These are phyloP conservation scores for Rubia tinctorum DNA, from an alignment of 305 asterid species.

Conservation along the genomic window DNA sequence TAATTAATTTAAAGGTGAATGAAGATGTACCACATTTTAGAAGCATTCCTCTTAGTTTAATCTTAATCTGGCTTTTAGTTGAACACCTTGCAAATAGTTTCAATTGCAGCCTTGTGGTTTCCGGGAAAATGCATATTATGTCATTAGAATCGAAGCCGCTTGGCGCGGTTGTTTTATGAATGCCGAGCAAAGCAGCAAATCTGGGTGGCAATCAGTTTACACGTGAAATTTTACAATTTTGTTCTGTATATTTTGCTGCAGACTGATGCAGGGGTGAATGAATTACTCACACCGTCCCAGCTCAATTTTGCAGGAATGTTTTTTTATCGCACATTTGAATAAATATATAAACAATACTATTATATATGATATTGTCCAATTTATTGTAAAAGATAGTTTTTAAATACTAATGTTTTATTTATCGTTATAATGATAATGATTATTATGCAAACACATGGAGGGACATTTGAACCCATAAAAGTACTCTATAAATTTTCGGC, in stretches of 20 bases:
- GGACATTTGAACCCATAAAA: no score
- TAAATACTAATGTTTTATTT: no score
- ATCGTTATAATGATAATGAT: no score
- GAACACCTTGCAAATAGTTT: not conserved
- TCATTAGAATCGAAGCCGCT: not conserved
- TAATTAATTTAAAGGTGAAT: constrained; percentile 11
- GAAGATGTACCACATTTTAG: constrained; percentile 7
- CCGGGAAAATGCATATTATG: not conserved
- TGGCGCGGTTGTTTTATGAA: not conserved
- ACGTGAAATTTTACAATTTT: not conserved
- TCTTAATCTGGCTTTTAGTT: not conserved
- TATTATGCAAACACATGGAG: no score
- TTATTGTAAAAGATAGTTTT: no score
- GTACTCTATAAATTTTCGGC: no score
- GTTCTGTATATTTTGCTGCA: not conserved
- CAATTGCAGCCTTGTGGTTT: not conserved
- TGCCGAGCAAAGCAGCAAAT: not conserved
- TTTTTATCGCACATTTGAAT: no score
- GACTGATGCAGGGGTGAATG: no score
- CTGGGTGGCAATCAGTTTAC: not conserved
- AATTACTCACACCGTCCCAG: no score
- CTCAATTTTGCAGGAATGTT: no score
- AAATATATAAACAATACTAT: no score
- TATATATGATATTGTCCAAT: no score
- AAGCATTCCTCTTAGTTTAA: not conserved